phyloP scores from a whole-genome alignment of 805 yeast genomes.

The Isabelozyma rhagii region DNA sequence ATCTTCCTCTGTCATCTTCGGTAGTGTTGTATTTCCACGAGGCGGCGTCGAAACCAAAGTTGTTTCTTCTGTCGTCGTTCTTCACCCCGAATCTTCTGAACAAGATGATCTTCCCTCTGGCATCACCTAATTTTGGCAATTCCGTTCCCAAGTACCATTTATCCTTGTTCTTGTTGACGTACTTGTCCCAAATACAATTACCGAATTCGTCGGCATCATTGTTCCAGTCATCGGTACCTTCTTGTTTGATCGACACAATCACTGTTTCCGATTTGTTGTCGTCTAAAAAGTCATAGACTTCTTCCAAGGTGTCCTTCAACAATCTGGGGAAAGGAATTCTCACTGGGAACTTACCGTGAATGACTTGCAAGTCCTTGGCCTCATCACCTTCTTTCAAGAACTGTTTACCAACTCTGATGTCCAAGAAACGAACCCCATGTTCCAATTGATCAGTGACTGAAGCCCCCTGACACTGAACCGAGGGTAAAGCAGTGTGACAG shows the following conservation, averaged over 20 bases:
- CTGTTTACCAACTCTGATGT: conserved; percentile 60
- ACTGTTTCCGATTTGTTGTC: conserved; percentile 57
- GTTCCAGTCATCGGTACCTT: conserved; percentile 67
- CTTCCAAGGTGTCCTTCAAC: conserved; percentile 50
- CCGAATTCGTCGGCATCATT: conserved; percentile 63
- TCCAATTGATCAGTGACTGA: conserved; percentile 58
- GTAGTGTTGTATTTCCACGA: conserved; percentile 65
- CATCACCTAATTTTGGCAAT: conserved; percentile 58
- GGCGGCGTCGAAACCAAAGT: conserved; percentile 66
- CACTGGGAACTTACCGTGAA: conserved; percentile 77
- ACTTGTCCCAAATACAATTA: conserved; percentile 56
- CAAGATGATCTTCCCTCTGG: conserved; percentile 63
- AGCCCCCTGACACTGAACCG: conserved; percentile 73
- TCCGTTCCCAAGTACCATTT: conserved; percentile 58
- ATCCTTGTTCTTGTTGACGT: conserved; percentile 46
- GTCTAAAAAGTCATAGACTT: conserved; percentile 56
- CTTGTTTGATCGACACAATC: conserved; percentile 68
- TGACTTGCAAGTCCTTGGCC: conserved; percentile 57
- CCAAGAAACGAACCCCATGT: conserved; percentile 75
- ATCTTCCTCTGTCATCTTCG: conserved; percentile 58
- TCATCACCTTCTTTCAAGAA: conserved; percentile 49
- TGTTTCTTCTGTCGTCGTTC: conserved; percentile 36
- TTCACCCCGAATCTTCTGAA: conserved; percentile 71
- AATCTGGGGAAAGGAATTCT: conserved; percentile 54
- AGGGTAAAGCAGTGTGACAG: conserved; percentile 64